Base-by-base conservation (phyloP, 2,329 filamentous ascomycete species). In the Hypoxylon sp. region DNA sequence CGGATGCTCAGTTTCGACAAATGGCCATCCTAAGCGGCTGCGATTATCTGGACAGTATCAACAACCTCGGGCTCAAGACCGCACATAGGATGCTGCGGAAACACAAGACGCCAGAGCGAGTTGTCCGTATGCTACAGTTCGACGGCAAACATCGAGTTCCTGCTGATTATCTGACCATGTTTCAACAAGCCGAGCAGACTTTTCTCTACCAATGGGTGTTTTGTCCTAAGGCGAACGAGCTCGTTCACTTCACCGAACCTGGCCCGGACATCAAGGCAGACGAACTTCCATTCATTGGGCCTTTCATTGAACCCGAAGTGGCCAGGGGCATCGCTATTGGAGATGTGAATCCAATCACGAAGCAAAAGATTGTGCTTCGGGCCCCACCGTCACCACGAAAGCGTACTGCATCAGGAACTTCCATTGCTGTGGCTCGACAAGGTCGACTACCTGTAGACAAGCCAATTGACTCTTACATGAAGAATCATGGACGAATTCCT, bases 21-120 rank as follows among this genome's bases (percentile, higher is more conserved):
- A 99, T 99, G 96, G 94, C 94, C 44, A 99, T 99, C 72, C 82
- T 99, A 66, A 97, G 94, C 77, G 96, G 96, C 6, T 99, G 96
- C 78, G 96, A 99, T 78, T 99, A 99, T 79, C 86, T 98, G n/a
- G 84, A 91, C 2, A 92, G 92, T 65, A 92, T 99, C 68, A 91
- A 89, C 63, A 92, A 92, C 55, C 89, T 99, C 80, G 96, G 96
- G 0, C 80, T 99, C 62, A 98, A 98, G 84, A 98, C 94, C 5
- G 95, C 96, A 0, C 92, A 99, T 80, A 90, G 94, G 48, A 88
- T 96, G 83, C 87, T 99, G 65, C 90, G 95, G 66, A 97, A 97
- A 79, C 89, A 97, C 82, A 97, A 95, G 79, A 93, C 89, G 0
- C 88, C 96, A 5, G 95, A 98, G 57, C 91, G 90, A 65, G 87